Evolutionary conservation across 2,329 filamentous ascomycete species (phyloP).

Genomic region (Colletotrichum limetticola): DNA sequence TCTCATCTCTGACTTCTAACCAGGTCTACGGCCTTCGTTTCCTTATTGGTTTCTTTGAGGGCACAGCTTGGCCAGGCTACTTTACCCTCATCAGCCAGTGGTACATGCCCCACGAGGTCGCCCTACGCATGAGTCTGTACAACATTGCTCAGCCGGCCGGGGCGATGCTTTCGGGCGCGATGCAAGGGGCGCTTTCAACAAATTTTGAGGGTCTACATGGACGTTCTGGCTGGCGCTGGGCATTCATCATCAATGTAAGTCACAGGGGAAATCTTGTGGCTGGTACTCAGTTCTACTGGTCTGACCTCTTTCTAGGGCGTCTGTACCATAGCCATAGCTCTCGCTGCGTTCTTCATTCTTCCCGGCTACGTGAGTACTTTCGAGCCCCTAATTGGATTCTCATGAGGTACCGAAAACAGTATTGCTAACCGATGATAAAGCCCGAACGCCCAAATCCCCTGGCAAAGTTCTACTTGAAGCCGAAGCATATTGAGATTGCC

Average conservation of each 20-base stretch:
- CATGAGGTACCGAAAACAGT: too few relatives aligned
- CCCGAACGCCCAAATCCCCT: constrained; percentile 22
- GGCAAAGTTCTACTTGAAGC: constrained; percentile 20
- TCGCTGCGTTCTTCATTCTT: constrained; percentile 25
- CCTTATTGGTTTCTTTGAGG: constrained; percentile 54
- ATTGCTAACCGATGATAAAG: background rate
- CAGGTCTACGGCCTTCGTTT: constrained; percentile 56
- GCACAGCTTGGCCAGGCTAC: constrained; percentile 40
- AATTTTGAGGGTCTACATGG: constrained; percentile 61
- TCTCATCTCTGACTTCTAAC: constrained; percentile 15
- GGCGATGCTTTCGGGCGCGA: constrained; percentile 65
- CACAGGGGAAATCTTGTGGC: rapidly evolving
- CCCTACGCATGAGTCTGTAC: constrained; percentile 61
- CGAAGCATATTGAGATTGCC: constrained; percentile 19
- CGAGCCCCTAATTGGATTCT: too few relatives aligned
- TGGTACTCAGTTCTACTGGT: rapidly evolving
- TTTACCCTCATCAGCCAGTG: constrained; percentile 54
- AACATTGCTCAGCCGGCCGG: constrained; percentile 63
- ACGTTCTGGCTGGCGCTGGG: constrained; percentile 50
- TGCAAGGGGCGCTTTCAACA: constrained; percentile 64
- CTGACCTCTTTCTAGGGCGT: background rate
- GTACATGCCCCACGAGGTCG: constrained; percentile 51
- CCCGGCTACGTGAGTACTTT: constrained; percentile 13
- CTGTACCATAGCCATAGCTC: constrained; percentile 13
- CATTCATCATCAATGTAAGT: constrained; percentile 51